Conservation (phyloP, 2,329 filamentous ascomycete genomes). For the Penicillium sp. region DNA sequence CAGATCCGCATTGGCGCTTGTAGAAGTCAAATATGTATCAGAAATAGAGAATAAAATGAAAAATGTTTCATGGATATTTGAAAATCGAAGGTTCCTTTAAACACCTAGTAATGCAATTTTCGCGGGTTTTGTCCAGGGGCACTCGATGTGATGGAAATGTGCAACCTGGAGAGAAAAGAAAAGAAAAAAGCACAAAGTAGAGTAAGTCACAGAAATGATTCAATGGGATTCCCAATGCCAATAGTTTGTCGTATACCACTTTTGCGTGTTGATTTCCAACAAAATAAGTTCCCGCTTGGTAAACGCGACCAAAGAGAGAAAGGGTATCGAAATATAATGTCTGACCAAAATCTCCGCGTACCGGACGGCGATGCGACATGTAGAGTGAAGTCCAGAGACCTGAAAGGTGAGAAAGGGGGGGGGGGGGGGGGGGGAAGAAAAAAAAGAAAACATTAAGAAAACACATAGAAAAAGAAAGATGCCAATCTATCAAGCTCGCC, state of each 20-base stretch:
- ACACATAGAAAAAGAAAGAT: conserved; percentile 14
- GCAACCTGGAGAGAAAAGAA: not conserved
- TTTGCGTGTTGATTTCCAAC: conserved; percentile 10
- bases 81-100: not conserved
- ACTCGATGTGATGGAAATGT: not conserved
- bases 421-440: too few species aligned
- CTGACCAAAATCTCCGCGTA: conserved; percentile 19
- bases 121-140: not conserved
- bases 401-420: conserved; percentile 8
- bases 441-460: not conserved
- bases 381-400: not conserved
- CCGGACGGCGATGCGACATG: conserved; percentile 16
- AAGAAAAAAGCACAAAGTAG: not conserved
- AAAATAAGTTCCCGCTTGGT: conserved; percentile 15
- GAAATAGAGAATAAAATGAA: not conserved
- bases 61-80: not conserved
- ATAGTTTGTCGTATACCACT: conserved; percentile 9
- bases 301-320: conserved; percentile 19
- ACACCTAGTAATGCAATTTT: conserved; percentile 9
- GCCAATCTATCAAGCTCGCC: conserved; percentile 24
- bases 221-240: conserved; percentile 1
- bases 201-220: not conserved
- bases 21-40: not conserved
- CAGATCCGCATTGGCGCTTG: not conserved
- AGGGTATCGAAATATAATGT: conserved; percentile 36